phyloP scores from a whole-genome alignment of 176 grass and related monocot genomes.

The Oryza meridionalis region DNA sequence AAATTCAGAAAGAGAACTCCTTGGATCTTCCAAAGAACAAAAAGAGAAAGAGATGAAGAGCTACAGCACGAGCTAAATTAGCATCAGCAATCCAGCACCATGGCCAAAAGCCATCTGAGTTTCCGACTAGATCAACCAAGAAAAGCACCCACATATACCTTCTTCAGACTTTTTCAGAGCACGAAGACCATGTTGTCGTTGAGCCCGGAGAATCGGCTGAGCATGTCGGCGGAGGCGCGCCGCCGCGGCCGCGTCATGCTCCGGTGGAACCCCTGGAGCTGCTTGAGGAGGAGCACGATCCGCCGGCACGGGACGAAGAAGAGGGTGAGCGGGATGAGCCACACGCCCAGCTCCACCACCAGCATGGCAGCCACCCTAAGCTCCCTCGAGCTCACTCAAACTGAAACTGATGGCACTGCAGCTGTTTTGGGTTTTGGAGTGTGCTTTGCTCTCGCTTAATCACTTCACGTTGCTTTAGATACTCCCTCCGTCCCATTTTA shows the following conservation, averaged over 20 bases:
- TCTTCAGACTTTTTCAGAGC: constrained; percentile 25
- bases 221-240: constrained; percentile 46
- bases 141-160: constrained; percentile 1
- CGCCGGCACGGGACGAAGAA: constrained; percentile 68
- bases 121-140: background rate
- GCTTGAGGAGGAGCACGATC: constrained; percentile 66
- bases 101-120: background rate
- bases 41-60: background rate
- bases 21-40: background rate
- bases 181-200: constrained; percentile 79
- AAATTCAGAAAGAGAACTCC: background rate
- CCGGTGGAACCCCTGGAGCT: constrained; percentile 56
- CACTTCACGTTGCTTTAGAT: background rate
- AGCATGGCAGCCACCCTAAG: constrained; percentile 39
- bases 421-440: background rate
- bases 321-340: constrained; percentile 77
- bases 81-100: background rate
- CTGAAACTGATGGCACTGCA: background rate
- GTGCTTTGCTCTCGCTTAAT: constrained; percentile 18
- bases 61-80: background rate
- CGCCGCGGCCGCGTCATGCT: constrained; percentile 37
- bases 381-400: background rate
- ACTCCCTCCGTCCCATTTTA: too few relatives aligned
- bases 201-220: constrained; percentile 59
- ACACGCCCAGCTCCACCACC: constrained; percentile 68